Percentiles rank a stretch among this genome's conserved stretches.
Conservation (phyloP, 495 filamentous ascomycete species). For the Penicillium odoratum region DNA sequence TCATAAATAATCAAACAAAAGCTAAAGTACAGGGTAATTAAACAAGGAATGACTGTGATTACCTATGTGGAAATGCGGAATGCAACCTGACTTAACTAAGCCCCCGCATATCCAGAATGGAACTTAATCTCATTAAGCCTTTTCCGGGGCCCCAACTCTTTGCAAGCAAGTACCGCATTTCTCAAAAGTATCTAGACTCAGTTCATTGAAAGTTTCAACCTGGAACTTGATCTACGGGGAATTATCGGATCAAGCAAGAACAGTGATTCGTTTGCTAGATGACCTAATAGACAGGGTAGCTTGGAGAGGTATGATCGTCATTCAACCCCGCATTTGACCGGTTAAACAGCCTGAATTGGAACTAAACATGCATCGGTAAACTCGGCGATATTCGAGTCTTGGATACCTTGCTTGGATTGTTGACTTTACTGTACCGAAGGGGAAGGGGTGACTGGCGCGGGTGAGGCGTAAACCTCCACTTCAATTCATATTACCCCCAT, state of each 20-base stretch:
- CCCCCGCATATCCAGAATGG: neutral
- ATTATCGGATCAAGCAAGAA: neutral
- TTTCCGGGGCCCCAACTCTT: conserved; percentile 1
- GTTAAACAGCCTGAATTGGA: neutral
- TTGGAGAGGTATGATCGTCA: neutral
- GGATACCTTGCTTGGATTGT: neutral
- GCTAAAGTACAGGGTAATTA: no score
- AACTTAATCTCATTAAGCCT: conserved; percentile 1
- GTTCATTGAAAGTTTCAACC: neutral
- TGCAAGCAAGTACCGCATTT: neutral
- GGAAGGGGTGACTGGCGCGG: neutral
- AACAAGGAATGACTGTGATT: no score
- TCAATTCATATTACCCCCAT: neutral
- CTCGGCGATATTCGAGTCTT: neutral
- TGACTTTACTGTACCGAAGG: neutral
- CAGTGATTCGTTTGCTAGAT: neutral
- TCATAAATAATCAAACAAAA: no score
- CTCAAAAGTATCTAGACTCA: neutral
- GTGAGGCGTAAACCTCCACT: neutral
- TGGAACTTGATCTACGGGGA: neutral
- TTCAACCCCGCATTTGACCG: conserved; percentile 3
- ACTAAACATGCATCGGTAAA: neutral
- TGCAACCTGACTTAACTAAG: neutral
- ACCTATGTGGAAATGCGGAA: neutral
- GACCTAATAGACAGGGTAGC: neutral